Percentiles rank a stretch among this genome's conserved stretches.
These are phyloP conservation scores for Coemansia pectinata DNA, from an alignment of 192 early-diverging fungal species.

Conservation along the genomic window DNA sequence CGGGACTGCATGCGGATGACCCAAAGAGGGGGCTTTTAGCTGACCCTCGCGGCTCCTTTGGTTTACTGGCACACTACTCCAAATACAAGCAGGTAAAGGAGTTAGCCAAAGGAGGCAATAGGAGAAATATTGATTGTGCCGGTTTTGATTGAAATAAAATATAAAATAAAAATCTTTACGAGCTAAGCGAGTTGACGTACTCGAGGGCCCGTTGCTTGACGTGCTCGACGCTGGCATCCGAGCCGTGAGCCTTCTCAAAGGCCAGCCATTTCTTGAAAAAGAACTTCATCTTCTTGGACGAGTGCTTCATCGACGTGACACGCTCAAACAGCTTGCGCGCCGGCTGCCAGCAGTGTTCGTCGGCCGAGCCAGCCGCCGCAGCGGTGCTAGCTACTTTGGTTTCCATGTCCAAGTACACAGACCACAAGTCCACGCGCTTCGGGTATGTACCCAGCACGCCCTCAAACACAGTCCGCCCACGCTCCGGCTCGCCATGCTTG, in stretches of 20 bases:
- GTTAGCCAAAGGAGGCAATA: not conserved
- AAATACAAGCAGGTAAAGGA: not conserved
- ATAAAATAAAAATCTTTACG: slow-evolving; percentile 9
- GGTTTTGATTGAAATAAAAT: not conserved
- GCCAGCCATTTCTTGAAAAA: slow-evolving; percentile 98
- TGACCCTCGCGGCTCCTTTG: not conserved
- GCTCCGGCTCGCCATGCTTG: slow-evolving; percentile 94
- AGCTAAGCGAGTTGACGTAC: slow-evolving; percentile 65
- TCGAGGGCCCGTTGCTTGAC: slow-evolving; percentile 87
- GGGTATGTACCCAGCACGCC: slow-evolving; percentile 90
- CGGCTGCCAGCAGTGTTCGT: slow-evolving; percentile 39
- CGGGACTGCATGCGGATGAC: not conserved
- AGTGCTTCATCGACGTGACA: slow-evolving; percentile 83
- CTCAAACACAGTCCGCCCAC: slow-evolving; percentile 97
- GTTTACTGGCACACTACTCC: not conserved
- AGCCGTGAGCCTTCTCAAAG: slow-evolving; percentile 89
- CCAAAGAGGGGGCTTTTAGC: not conserved
- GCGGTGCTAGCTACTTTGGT: slow-evolving; percentile 30
- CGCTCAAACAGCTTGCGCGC: slow-evolving; percentile 82
- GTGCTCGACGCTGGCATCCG: slow-evolving; percentile 74
- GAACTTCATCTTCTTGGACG: slow-evolving; percentile 99
- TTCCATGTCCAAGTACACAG: slow-evolving; percentile 97
- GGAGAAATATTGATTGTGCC: not conserved
- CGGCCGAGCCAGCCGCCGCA: slow-evolving; percentile 44
- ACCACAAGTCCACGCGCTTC: slow-evolving; percentile 95